Base-by-base conservation (phyloP, 495 filamentous ascomycete genomes). In the Cercophora newfieldiana region DNA sequence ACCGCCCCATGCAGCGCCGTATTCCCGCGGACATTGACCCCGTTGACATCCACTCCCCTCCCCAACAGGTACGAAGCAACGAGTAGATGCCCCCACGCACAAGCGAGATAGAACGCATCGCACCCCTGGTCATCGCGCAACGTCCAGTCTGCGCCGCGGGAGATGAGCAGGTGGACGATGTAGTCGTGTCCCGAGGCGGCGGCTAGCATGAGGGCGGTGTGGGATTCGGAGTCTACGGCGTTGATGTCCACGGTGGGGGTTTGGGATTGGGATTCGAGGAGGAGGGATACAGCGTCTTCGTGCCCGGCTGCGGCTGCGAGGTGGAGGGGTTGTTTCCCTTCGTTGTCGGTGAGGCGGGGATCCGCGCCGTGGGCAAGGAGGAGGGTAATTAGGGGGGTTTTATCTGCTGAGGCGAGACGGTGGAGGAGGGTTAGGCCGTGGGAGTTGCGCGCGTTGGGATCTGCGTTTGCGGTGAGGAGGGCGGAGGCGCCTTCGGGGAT, bases 311-410 rank as follows among this genome's bases (percentile, higher is more conserved):
- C 22, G 22, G 70, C 70, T 0, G 74, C 74, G 48, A 64, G 54
- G 64, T 74, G 73, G 5, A 74, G 64, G 5, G 72, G 66, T 24
- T 68, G 72, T 44, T 67, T 66, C 1, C 74, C 70, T 1, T 47
- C 25, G 19, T 30, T 28, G 59, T 72, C 72, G 7, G 47, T 7
- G 22, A 59, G 44, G 1, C 21, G 6, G 8, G 62, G 65, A 55
- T 65, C 28, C 0, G 68, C 65, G 18, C 26, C 16, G 25, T 66
- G 25, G 2, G 7, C 18, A 6, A 69, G 49, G 16, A 69, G 60
- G 2, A 64, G 19, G 19, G 29, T 8, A 6, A 53, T 7, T 7
- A 63, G 64, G 12, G 19, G 0, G 26, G 33, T 30, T 5, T 24
- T 24, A 3, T 37, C 29, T 16, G n/a, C 3, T 21, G 5, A 31